These are phyloP conservation scores for Paramecium octaurelia DNA, from an alignment of 73 alveolate species.

Conservation along the genomic window DNA sequence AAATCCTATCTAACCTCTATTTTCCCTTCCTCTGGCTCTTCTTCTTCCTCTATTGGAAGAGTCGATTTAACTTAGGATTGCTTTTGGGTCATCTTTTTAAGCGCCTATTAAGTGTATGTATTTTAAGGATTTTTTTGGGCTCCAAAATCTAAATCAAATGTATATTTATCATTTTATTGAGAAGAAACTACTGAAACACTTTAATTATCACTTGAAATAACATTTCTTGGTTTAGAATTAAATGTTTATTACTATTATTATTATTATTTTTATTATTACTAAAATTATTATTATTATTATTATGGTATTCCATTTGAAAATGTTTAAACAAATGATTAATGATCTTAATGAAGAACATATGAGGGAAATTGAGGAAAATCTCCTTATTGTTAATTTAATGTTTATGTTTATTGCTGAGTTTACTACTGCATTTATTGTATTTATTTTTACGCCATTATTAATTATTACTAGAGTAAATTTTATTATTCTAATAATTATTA, in stretches of 20 bases:
- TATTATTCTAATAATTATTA: background rate
- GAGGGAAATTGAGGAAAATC: constrained; percentile 10
- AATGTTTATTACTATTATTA: background rate
- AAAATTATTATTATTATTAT: background rate
- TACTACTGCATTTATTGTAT: background rate
- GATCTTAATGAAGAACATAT: constrained; percentile 14
- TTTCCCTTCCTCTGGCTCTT: constrained; percentile 11
- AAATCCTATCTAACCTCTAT: constrained; percentile 39
- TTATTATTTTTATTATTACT: background rate
- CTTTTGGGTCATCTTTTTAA: background rate
- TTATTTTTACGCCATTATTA: constrained; percentile 16
- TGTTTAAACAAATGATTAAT: background rate
- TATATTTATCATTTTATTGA: constrained; percentile 18
- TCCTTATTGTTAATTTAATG: background rate
- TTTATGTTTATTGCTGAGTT: background rate
- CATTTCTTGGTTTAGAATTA: constrained; percentile 29
- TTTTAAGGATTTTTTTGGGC: background rate
- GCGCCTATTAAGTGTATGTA: background rate
- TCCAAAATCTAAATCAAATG: constrained; percentile 11
- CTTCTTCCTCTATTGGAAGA: background rate
- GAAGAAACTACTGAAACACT: constrained; percentile 3
- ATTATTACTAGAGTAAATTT: background rate
- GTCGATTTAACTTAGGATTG: constrained; percentile 1
- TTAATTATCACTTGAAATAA: background rate
- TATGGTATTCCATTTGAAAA: background rate